These are phyloP conservation scores for Cavenderia fasciculata DNA, from an alignment of 78 protist species.

Conservation along the genomic window DNA sequence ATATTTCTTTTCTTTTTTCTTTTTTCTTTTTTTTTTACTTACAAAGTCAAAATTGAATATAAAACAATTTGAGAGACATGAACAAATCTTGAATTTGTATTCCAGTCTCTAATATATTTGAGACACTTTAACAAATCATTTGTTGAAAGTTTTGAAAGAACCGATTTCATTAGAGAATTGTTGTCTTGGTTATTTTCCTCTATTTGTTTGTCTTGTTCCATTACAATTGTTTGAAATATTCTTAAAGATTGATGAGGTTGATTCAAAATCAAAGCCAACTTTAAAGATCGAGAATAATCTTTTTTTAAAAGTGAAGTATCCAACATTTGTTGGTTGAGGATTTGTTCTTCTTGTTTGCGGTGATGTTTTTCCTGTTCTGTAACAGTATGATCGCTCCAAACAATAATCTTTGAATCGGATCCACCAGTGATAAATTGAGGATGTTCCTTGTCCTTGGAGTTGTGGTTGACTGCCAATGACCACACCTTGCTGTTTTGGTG, in stretches of 20 bases:
- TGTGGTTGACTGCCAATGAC: constrained; percentile 81
- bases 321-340: constrained; percentile 26
- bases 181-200: no score
- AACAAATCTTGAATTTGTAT: constrained; percentile 84
- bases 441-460: constrained; percentile 35
- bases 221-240: constrained; percentile 19
- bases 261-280: constrained; percentile 82
- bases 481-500: constrained; percentile 89
- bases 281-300: constrained; percentile 37
- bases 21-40: background rate
- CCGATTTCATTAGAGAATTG: background rate
- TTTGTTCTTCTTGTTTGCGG: constrained; percentile 45
- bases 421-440: constrained; percentile 85
- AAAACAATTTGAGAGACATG: constrained; percentile 36
- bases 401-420: constrained; percentile 83
- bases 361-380: constrained; percentile 45
- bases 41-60: constrained; percentile 10
- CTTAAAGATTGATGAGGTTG: constrained; percentile 78
- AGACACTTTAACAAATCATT: constrained; percentile 62
- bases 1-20: no score
- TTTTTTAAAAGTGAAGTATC: constrained; percentile 43
- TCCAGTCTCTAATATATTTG: constrained; percentile 91
- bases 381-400: constrained; percentile 83
- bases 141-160: background rate
- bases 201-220: background rate